phyloP scores from a whole-genome alignment of 345 rosid species.

The Euclidium syriacum region DNA sequence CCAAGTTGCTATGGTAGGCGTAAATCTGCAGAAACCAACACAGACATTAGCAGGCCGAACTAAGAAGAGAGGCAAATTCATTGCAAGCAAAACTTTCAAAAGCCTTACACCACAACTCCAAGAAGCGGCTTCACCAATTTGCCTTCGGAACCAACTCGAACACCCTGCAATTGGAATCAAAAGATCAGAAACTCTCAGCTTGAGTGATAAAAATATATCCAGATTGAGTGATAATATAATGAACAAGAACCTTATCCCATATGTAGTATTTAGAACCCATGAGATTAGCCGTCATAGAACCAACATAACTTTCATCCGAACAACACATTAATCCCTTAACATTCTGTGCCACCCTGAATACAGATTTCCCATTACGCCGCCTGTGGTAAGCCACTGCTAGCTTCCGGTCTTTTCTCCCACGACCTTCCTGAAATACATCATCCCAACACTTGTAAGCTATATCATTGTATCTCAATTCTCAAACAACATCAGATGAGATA shows the following conservation, averaged over 20 bases:
- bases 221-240: background rate
- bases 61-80: background rate
- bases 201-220: background rate
- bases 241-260: conserved; percentile 61
- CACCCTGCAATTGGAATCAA: conserved; percentile 39
- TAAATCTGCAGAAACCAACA: conserved; percentile 42
- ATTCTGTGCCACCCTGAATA: conserved; percentile 59
- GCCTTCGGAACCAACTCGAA: conserved; percentile 31
- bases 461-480: background rate
- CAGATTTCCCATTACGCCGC: conserved; percentile 61
- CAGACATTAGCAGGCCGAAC: background rate
- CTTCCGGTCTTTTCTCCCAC: conserved; percentile 77
- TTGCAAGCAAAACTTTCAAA: background rate
- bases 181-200: conserved; percentile 8
- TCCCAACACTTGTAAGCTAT: conserved; percentile 1
- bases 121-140: conserved; percentile 56
- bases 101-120: conserved; percentile 55
- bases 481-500: background rate
- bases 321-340: conserved; percentile 53
- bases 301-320: conserved; percentile 71
- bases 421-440: conserved; percentile 68
- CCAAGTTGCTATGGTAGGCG: conserved; percentile 82
- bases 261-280: conserved; percentile 82
- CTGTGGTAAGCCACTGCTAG: conserved; percentile 77
- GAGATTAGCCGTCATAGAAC: conserved; percentile 73